Evolutionary conservation across 768 basidiomycete genomes (phyloP).

Genomic region (Sarcodon aspratus): DNA sequence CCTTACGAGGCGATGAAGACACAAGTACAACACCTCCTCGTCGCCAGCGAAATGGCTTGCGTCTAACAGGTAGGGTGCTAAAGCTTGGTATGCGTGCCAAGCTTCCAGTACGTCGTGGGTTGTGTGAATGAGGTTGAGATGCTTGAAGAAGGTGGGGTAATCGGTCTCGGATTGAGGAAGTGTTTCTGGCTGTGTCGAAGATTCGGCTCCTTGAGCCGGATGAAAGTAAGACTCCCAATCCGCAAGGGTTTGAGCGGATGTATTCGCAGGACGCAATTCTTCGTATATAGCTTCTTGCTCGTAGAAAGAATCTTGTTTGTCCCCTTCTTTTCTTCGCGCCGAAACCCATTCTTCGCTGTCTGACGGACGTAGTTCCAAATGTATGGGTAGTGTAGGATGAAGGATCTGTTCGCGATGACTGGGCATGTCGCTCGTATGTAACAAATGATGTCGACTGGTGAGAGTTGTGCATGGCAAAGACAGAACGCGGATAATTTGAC

Average conservation of each 20-base stretch:
- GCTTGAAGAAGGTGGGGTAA: background rate
- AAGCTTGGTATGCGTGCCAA: slow-evolving; percentile 4
- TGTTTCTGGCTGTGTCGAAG: background rate
- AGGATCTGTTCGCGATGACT: background rate
- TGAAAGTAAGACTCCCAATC: too few relatives aligned
- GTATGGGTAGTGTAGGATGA: too few relatives aligned
- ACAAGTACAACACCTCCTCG: background rate
- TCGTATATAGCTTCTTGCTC: too few relatives aligned
- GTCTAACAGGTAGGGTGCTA: background rate
- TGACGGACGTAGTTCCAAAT: too few relatives aligned
- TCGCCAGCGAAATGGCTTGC: background rate
- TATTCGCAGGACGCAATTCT: too few relatives aligned
- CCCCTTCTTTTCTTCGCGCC: too few relatives aligned
- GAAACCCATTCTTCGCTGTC: too few relatives aligned
- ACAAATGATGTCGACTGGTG: background rate
- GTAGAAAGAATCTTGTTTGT: too few relatives aligned
- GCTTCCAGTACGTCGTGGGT: background rate
- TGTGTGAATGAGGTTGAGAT: background rate
- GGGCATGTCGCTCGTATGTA: background rate
- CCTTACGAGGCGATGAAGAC: slow-evolving; percentile 51
- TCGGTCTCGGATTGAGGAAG: background rate
- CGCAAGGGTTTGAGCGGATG: too few relatives aligned
- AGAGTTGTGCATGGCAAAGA: slow-evolving; percentile 2
- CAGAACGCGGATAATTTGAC: slow-evolving; percentile 21
- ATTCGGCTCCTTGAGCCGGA: background rate